Conservation (phyloP, 371 early-diverging fungal species). For the Mucor velutinosus region DNA sequence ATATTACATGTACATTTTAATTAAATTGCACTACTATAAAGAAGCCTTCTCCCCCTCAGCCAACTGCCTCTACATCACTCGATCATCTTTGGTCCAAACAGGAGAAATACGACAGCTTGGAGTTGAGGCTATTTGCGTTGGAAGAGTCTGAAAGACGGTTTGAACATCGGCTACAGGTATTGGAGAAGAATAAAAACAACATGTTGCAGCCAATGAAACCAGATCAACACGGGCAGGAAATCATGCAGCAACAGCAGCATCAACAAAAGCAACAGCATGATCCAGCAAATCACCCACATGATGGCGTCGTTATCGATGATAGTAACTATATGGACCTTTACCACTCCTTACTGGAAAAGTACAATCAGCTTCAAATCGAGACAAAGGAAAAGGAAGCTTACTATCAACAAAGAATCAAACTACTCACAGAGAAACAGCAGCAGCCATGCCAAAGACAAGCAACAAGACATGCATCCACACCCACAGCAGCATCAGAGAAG, state of each 20-base stretch:
- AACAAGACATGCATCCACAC: not conserved
- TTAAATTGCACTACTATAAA: not conserved
- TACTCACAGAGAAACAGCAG: conserved; percentile 18
- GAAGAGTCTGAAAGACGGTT: conserved; percentile 20
- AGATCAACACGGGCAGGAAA: conserved; percentile 9
- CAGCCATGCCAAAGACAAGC: conserved; percentile 17
- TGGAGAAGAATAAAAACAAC: not conserved
- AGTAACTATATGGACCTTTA: not conserved
- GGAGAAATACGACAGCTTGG: conserved; percentile 8
- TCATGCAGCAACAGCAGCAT: not conserved
- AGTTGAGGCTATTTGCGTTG: conserved; percentile 10
- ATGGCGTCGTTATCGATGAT: not conserved
- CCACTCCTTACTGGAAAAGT: conserved; percentile 2
- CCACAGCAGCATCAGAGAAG: no score
- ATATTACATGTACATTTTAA: conserved; percentile 1
- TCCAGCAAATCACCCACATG: not conserved
- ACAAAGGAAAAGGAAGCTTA: conserved; percentile 8
- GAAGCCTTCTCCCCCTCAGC: conserved; percentile 7
- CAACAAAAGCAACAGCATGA: not conserved
- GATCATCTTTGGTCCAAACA: conserved; percentile 20
- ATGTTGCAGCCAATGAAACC: conserved; percentile 19
- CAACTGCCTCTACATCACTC: not conserved
- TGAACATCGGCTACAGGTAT: conserved; percentile 15
- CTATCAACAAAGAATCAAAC: conserved; percentile 4
- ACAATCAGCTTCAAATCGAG: conserved; percentile 10